These are phyloP conservation scores for Rosa rugosa DNA, from an alignment of 306 rosid species.

Conservation along the genomic window DNA sequence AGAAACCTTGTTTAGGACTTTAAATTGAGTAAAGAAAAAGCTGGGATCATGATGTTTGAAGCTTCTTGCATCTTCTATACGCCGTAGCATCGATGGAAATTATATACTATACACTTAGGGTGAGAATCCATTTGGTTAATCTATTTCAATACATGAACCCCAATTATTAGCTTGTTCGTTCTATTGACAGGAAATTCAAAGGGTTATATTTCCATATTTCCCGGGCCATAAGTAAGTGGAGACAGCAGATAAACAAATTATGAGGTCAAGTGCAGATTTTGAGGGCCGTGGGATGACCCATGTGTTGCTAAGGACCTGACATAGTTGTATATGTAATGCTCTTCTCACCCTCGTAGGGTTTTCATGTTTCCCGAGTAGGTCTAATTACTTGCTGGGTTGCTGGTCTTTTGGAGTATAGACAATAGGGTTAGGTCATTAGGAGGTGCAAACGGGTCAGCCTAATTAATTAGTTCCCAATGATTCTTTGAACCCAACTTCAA, in stretches of 20 bases:
- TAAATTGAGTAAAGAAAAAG: not conserved
- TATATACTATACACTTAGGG: not conserved
- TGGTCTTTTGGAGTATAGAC: not conserved
- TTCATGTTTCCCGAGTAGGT: not conserved
- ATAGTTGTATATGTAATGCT: not conserved
- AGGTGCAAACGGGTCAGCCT: not conserved
- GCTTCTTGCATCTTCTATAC: constrained; percentile 17
- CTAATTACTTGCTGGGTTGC: not conserved
- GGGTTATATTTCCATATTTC: not conserved
- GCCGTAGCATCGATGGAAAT: not conserved
- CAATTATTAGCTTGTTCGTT: not conserved
- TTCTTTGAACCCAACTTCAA: too few species aligned
- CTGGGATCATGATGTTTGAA: constrained; percentile 18
- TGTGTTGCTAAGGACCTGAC: not conserved
- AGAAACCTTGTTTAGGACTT: constrained; percentile 4
- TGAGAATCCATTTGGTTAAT: not conserved
- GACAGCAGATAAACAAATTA: not conserved
- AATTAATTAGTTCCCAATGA: not conserved
- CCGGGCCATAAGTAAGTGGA: constrained; percentile 2
- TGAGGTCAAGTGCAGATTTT: not conserved
- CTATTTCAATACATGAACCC: not conserved
- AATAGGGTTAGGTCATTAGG: not conserved
- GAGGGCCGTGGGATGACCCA: not conserved
- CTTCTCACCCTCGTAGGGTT: not conserved
- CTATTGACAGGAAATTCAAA: not conserved